Base-by-base conservation (phyloP, 176 grass and related monocot genomes). In the Puya raimondii region DNA sequence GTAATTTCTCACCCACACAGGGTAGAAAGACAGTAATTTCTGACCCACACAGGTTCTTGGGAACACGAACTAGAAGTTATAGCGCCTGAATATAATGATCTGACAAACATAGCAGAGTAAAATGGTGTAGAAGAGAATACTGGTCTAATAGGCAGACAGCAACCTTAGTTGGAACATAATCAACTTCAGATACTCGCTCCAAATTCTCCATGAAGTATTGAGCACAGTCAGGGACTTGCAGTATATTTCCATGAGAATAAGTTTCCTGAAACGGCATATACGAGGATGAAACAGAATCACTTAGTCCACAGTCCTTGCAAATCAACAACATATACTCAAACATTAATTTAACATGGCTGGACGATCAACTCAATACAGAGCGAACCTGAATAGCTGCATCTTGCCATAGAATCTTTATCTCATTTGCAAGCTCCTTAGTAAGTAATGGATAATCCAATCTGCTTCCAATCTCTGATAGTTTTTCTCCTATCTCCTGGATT, bases 161-260 rank as follows among this genome's bases (percentile, higher is more conserved):
- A n/a, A 99, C 94, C 86, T 88, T 99, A 82, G 87, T 99, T 53
- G 94, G 94, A 81, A 90, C 29, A 78, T 93, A 99, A 86, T 90
- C 67, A 75, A 50, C 50, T 81, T 82, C 84, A 69, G 89, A 86
- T 66, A 99, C 83, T 66, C 87, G 67, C 11, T 86, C 84, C 73
- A 99, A 78, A 78, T 88, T 99, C 48, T 91, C 87, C 94, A 99
- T 93, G 63, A 99, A 99, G 70, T 99, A 99, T 50, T 92, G 84
- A 74, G 93, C 89, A 86, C 94, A 99, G 51, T 99, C 94, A 52
- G 94, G 94, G 57, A 93, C 70, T 99, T 99, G 94, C 14, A 93
- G 78, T 63, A 90, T 81, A 77, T 91, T 91, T 74, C 87, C 94
- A 48, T 77, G 72, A 50, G 80, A 85, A 74, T 83, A 91, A 88